These are phyloP conservation scores for Lyophyllum shimeji DNA, from an alignment of 768 basidiomycete species.

Conservation along the genomic window DNA sequence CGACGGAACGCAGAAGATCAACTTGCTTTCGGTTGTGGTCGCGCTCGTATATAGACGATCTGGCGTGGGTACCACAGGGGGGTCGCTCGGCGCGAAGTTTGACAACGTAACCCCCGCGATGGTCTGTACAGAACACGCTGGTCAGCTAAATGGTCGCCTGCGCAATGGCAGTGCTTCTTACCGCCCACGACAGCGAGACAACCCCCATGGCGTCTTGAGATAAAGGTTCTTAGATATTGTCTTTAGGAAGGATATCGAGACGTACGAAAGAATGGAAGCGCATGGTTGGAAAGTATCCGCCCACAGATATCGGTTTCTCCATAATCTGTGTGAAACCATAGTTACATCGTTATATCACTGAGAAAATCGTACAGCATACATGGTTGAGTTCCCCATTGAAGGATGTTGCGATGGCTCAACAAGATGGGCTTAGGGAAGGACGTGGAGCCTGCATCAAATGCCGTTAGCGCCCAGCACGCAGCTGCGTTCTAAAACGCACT, in stretches of 20 bases:
- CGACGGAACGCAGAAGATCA: slow-evolving; percentile 24
- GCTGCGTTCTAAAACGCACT: not conserved
- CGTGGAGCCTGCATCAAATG: slow-evolving; percentile 13
- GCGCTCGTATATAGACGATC: slow-evolving; percentile 21
- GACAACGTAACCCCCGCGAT: slow-evolving; percentile 17
- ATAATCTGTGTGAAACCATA: slow-evolving; percentile 10
- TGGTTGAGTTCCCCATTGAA: slow-evolving; percentile 19
- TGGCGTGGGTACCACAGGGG: slow-evolving; percentile 19
- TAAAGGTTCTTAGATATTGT: not conserved
- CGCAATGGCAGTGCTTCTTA: not conserved
- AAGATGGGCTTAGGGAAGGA: slow-evolving; percentile 18
- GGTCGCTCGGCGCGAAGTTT: slow-evolving; percentile 14
- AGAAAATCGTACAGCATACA: slow-evolving; percentile 14
- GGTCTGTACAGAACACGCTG: not conserved
- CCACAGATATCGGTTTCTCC: slow-evolving; percentile 25
- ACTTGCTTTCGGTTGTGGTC: slow-evolving; percentile 13
- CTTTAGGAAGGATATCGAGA: not conserved
- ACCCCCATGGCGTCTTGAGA: slow-evolving; percentile 19
- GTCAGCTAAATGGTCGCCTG: not conserved
- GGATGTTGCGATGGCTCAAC: slow-evolving; percentile 12
- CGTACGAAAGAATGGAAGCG: slow-evolving; percentile 22
- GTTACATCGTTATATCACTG: no score
- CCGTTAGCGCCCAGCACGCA: not conserved
- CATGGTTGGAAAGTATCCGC: slow-evolving; percentile 18
- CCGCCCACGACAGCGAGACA: slow-evolving; percentile 17